These are phyloP conservation scores for Metschnikowia cerradonensis DNA, from an alignment of 805 yeast species.

Conservation along the genomic window DNA sequence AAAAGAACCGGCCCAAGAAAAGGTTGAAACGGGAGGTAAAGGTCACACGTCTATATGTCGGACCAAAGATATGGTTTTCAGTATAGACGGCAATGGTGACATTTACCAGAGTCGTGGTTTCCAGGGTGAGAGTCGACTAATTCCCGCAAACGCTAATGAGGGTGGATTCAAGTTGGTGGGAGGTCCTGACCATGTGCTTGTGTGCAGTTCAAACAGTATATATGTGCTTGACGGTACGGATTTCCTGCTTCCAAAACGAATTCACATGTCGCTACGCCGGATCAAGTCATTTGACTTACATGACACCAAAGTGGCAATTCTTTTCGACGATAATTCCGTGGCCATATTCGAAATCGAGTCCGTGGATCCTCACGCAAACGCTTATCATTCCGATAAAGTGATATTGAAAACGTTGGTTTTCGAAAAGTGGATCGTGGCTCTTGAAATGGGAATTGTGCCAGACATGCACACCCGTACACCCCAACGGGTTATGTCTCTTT, in stretches of 20 bases:
- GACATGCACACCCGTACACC: constrained; percentile 3
- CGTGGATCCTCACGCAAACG: background rate
- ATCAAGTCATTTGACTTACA: background rate
- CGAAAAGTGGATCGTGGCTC: constrained; percentile 3
- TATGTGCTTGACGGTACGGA: background rate
- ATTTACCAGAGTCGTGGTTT: background rate
- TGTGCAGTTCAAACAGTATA: background rate
- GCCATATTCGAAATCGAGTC: background rate
- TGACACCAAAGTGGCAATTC: background rate
- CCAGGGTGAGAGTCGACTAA: background rate
- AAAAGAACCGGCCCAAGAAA: background rate
- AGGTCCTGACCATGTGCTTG: background rate
- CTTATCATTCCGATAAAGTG: constrained; percentile 4
- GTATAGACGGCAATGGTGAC: background rate
- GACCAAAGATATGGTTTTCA: background rate
- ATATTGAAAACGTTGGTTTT: constrained; percentile 5
- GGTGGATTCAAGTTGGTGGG: background rate
- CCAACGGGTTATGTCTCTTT: background rate
- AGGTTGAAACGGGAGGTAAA: background rate
- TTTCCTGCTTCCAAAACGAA: background rate
- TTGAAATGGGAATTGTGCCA: constrained; percentile 4
- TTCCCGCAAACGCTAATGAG: background rate
- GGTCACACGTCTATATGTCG: constrained; percentile 2
- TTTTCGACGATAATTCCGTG: constrained; percentile 8
- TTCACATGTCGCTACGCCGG: background rate